A percentile compares a stretch with the other conserved stretches of the same genome.
Conservation (phyloP, 129 eudicot genomes). For the Lactuca saligna region DNA sequence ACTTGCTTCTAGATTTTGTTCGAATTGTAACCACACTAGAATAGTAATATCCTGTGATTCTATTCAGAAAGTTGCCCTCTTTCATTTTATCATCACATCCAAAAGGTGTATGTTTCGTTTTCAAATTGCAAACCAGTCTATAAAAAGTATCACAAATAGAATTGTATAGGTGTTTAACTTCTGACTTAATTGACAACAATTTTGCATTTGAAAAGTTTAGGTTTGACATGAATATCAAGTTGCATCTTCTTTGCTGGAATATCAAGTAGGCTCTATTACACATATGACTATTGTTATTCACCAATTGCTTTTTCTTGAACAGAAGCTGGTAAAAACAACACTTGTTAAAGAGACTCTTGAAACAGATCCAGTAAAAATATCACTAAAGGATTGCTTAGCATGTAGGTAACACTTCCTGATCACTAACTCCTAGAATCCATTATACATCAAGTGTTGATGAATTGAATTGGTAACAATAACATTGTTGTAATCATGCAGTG, state of each 20-base stretch:
- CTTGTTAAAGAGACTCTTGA: conserved; percentile 41
- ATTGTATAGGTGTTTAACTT: too few species aligned
- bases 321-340: conserved; percentile 41
- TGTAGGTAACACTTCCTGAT: conserved; percentile 64
- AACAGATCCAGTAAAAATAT: conserved; percentile 81
- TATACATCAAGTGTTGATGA: background rate
- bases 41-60: background rate
- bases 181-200: too few species aligned
- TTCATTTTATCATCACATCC: background rate
- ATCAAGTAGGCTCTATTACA: too few species aligned
- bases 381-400: conserved; percentile 97
- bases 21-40: background rate
- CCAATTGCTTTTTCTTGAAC: conserved; percentile 19
- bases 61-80: background rate
- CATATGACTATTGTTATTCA: background rate
- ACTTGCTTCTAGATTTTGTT: background rate
- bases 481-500: conserved; percentile 58
- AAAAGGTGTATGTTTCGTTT: too few species aligned
- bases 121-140: too few species aligned
- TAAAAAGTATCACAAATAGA: too few species aligned
- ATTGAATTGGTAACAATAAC: conserved; percentile 1
- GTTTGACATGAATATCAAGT: too few species aligned
- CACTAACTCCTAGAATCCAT: background rate
- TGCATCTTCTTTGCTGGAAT: too few species aligned
- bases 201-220: too few species aligned